phyloP scores from a whole-genome alignment of 2,329 filamentous ascomycete genomes.

The Tolypocladium paradoxum region DNA sequence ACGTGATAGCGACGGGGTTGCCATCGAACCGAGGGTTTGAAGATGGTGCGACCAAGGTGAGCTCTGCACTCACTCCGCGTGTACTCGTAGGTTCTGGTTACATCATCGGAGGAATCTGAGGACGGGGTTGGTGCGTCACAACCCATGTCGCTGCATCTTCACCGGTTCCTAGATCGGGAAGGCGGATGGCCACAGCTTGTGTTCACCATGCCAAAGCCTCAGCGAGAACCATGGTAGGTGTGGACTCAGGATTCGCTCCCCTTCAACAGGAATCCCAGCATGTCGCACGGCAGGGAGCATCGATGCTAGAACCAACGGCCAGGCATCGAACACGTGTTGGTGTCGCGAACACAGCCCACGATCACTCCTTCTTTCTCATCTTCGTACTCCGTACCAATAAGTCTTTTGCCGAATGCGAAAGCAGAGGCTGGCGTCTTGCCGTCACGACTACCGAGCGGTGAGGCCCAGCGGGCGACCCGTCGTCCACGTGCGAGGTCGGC shows the following conservation, averaged over 20 bases:
- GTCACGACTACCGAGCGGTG: not conserved
- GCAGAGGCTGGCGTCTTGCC: not conserved
- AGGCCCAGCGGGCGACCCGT: not conserved
- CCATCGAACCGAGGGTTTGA: constrained; percentile 5
- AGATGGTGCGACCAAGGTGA: not conserved
- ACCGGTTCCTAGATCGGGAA: constrained; percentile 23
- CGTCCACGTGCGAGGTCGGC: not conserved
- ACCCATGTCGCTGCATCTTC: constrained; percentile 12
- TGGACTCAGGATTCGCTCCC: not conserved
- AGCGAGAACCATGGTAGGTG: not conserved
- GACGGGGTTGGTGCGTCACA: not conserved
- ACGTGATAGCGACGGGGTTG: not conserved
- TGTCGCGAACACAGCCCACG: not conserved
- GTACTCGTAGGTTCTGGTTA: not conserved
- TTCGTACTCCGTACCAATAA: not conserved
- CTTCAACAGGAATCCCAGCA: not conserved
- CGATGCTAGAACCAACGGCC: not conserved
- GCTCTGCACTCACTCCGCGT: not conserved
- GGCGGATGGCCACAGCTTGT: constrained; percentile 6
- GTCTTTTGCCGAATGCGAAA: not conserved
- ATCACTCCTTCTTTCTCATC: not conserved
- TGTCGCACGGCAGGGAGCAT: not conserved
- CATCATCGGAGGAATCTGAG: not conserved
- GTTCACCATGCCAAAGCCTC: not conserved
- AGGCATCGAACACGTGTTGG: not conserved